These are phyloP conservation scores for Fusarium sp. DNA, from an alignment of 2,329 filamentous ascomycete species.

Conservation along the genomic window DNA sequence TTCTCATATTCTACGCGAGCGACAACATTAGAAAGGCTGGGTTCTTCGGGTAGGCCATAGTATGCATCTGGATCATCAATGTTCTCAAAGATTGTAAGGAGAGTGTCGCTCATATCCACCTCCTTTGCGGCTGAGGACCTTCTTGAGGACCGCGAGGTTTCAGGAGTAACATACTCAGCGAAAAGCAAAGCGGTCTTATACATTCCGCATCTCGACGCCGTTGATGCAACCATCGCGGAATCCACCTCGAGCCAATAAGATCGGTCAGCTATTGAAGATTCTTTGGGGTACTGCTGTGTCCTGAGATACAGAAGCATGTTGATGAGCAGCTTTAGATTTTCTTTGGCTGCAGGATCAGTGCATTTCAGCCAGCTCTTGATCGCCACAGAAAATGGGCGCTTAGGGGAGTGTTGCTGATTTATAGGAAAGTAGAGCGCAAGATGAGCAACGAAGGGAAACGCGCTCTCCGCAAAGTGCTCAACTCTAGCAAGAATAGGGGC, in stretches of 20 bases:
- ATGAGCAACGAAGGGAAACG: conserved; percentile 87
- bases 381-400: conserved; percentile 69
- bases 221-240: conserved; percentile 71
- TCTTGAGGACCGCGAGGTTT: conserved; percentile 65
- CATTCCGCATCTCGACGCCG: conserved; percentile 82
- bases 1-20: conserved; percentile 88
- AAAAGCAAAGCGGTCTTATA: conserved; percentile 87
- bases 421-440: conserved; percentile 75
- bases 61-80: conserved; percentile 97
- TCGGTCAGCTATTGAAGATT: conserved; percentile 80
- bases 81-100: conserved; percentile 86
- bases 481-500: conserved; percentile 71
- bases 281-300: conserved; percentile 76
- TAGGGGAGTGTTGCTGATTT: conserved; percentile 66
- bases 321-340: conserved; percentile 76
- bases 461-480: conserved; percentile 72
- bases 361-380: conserved; percentile 69
- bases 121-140: conserved; percentile 68
- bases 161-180: conserved; percentile 74
- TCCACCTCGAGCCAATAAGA: conserved; percentile 88
- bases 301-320: conserved; percentile 88
- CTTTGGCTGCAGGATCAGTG: conserved; percentile 51
- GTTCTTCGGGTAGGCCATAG: conserved; percentile 84
- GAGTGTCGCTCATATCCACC: conserved; percentile 68
- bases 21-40: conserved; percentile 79